Conservation (phyloP, 1,139 yeast species). For the Sugiyamaella pinicola region DNA sequence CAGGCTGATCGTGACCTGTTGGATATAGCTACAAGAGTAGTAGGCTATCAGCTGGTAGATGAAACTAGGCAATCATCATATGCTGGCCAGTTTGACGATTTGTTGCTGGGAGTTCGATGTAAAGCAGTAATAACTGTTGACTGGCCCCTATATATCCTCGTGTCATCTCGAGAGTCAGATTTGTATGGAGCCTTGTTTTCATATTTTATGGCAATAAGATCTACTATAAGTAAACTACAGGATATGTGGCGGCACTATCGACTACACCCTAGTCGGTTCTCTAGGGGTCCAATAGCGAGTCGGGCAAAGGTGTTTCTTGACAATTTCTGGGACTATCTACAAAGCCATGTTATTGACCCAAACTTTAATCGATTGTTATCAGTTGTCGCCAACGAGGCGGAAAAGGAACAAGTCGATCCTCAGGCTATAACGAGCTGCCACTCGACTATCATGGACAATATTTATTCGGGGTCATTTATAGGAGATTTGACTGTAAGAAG, state of each 20-base stretch:
- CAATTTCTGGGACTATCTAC: conserved; percentile 34
- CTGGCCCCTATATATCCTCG: conserved; percentile 32
- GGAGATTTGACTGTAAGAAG: conserved; percentile 23
- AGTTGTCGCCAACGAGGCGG: conserved; percentile 11
- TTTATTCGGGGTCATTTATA: conserved; percentile 26
- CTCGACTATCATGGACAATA: conserved; percentile 19
- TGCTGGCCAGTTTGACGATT: conserved; percentile 30
- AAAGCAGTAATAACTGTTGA: conserved; percentile 25
- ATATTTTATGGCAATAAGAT: conserved; percentile 28
- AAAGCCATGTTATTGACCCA: conserved; percentile 28
- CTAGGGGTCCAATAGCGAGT: conserved; percentile 6
- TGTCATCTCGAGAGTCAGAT: conserved; percentile 24
- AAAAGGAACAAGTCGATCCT: conserved; percentile 25
- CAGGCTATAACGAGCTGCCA: conserved; percentile 27
- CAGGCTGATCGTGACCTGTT: conserved; percentile 18
- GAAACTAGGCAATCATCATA: conserved; percentile 21
- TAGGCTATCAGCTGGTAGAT: conserved; percentile 15
- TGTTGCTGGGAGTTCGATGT: conserved; percentile 26
- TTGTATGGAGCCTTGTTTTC: conserved; percentile 30
- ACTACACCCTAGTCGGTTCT: not conserved
- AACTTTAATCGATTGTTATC: conserved; percentile 18
- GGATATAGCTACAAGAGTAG: conserved; percentile 17
- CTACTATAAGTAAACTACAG: conserved; percentile 21
- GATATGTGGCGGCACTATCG: conserved; percentile 24
- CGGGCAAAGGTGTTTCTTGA: conserved; percentile 31